A percentile compares a stretch with the other conserved stretches of the same genome.
These are phyloP conservation scores for Pseudevernia furfuracea DNA, from an alignment of 495 filamentous ascomycete species.

Conservation along the genomic window DNA sequence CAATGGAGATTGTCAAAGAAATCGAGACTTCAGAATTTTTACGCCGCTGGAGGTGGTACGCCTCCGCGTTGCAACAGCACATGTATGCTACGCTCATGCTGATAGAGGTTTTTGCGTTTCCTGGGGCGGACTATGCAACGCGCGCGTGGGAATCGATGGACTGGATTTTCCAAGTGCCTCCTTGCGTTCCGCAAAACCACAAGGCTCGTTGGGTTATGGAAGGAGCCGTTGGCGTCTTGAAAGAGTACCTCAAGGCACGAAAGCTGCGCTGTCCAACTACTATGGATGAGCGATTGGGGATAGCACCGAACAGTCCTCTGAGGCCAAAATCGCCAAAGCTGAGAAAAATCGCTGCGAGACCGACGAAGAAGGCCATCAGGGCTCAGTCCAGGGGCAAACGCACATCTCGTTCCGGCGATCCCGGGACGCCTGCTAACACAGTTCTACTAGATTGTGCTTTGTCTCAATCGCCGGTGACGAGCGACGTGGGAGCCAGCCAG, in stretches of 20 bases:
- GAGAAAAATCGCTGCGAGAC: not conserved
- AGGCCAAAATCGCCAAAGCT: not conserved
- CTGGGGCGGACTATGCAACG: slow-evolving; percentile 46
- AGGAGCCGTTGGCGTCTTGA: slow-evolving; percentile 26
- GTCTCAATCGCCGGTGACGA: not conserved
- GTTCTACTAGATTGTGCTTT: no score
- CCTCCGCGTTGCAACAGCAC: slow-evolving; percentile 41
- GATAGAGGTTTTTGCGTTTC: slow-evolving; percentile 47
- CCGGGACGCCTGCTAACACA: not conserved
- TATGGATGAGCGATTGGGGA: not conserved
- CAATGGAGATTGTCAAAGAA: slow-evolving; percentile 30
- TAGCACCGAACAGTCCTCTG: not conserved
- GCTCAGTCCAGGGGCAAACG: not conserved
- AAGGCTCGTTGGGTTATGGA: slow-evolving; percentile 38
- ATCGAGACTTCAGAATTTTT: slow-evolving; percentile 30
- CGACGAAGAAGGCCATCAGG: not conserved
- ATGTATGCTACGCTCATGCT: slow-evolving; percentile 41
- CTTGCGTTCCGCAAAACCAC: slow-evolving; percentile 34
- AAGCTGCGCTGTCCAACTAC: not conserved
- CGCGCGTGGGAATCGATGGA: slow-evolving; percentile 65
- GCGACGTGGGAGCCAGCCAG: not conserved
- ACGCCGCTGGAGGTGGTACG: slow-evolving; percentile 40
- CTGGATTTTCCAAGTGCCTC: slow-evolving; percentile 58
- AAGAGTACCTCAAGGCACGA: not conserved
- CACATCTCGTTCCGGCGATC: not conserved